Percentiles rank a stretch among this genome's conserved stretches.
phyloP scores from a whole-genome alignment of 257 asterid genomes.

The Nemophila menziesii region DNA sequence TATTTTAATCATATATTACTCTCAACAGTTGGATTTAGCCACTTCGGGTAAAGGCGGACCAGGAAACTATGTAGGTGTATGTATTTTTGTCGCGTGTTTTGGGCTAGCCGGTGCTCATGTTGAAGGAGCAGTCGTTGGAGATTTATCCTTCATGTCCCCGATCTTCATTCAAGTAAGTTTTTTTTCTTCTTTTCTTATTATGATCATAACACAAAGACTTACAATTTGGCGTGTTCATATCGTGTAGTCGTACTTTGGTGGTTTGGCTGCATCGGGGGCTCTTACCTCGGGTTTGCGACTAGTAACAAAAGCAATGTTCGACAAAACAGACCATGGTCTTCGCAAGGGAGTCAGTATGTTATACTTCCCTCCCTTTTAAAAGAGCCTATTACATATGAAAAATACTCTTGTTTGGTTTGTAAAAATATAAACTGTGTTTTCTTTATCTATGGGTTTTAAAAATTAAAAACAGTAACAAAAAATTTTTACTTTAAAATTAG shows the following conservation, averaged over 20 bases:
- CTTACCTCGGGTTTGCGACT: constrained; percentile 76
- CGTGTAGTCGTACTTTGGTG: constrained; percentile 59
- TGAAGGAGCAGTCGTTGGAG: constrained; percentile 33
- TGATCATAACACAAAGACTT: neutral
- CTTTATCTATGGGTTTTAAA: too few relatives aligned
- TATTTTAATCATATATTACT: neutral
- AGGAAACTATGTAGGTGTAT: constrained; percentile 23
- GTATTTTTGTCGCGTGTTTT: constrained; percentile 24
- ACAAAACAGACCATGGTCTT: constrained; percentile 47
- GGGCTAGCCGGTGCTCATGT: constrained; percentile 34
- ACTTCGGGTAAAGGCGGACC: constrained; percentile 24
- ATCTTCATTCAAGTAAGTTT: constrained; percentile 51
- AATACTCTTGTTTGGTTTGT: neutral
- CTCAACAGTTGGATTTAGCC: constrained; percentile 24
- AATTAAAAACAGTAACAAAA: too few relatives aligned
- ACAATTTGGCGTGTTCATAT: neutral
- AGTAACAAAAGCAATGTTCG: constrained; percentile 68
- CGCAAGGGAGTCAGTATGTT: constrained; percentile 72
- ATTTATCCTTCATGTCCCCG: constrained; percentile 26
- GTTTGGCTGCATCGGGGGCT: constrained; percentile 86
- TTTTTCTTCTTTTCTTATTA: neutral
- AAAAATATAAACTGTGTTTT: too few relatives aligned
- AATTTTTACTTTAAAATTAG: too few relatives aligned
- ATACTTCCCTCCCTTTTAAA: neutral
- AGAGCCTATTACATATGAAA: neutral